phyloP scores from a whole-genome alignment of 371 early-diverging fungal genomes.

The Thermomucor indicae-seudaticae region DNA sequence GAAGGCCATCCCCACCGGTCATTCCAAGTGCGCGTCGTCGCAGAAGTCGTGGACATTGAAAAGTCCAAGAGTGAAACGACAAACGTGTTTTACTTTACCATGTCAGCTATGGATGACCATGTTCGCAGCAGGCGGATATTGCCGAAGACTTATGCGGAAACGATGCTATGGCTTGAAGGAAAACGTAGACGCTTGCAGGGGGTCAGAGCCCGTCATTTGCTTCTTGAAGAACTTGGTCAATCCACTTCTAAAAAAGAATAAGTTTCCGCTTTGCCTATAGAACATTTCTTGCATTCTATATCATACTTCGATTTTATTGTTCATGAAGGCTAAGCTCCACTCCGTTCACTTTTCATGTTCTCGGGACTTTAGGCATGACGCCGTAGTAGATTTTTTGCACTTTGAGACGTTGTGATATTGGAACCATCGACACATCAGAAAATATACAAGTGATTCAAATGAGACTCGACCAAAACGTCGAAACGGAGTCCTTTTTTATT shows the following conservation, averaged over 20 bases:
- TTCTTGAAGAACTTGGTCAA: constrained; percentile 6
- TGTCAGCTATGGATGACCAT: constrained; percentile 32
- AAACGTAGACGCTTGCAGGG: constrained; percentile 26
- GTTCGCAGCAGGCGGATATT: constrained; percentile 29
- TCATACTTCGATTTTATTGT: too few relatives aligned
- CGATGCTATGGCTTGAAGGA: constrained; percentile 75
- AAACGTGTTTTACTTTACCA: constrained; percentile 86
- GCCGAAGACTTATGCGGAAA: constrained; percentile 75
- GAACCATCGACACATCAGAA: too few relatives aligned
- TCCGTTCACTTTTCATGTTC: too few relatives aligned
- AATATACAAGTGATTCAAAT: too few relatives aligned
- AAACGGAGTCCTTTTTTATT: too few relatives aligned
- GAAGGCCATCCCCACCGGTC: constrained; percentile 43
- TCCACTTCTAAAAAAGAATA: background rate
- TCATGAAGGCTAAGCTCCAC: too few relatives aligned
- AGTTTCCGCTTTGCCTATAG: background rate
- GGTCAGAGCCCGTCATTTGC: constrained; percentile 5
- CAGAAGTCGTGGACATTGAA: constrained; percentile 74
- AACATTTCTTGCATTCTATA: too few relatives aligned
- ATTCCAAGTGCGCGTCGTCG: constrained; percentile 74
- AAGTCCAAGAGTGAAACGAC: constrained; percentile 58
- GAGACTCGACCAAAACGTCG: too few relatives aligned
- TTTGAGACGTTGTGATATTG: too few relatives aligned
- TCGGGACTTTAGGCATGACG: too few relatives aligned
- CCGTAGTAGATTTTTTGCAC: too few relatives aligned